A percentile compares a stretch with the other conserved stretches of the same genome.
Conservation (phyloP, 129 eudicot genomes). For the Centrapalus pauciflorus region DNA sequence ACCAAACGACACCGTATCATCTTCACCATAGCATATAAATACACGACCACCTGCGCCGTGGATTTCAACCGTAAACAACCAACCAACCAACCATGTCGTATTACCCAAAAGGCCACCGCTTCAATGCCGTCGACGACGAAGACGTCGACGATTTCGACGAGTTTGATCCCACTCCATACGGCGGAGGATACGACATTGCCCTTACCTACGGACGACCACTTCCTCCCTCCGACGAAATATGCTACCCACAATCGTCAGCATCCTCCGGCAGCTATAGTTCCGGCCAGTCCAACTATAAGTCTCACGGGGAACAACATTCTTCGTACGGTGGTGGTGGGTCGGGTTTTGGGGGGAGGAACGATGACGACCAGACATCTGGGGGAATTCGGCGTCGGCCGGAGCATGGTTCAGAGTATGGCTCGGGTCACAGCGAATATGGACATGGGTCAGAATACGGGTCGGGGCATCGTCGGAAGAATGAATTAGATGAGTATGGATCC, state of each 20-base stretch:
- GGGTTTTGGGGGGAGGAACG: slow-evolving; percentile 32
- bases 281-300: slow-evolving; percentile 54
- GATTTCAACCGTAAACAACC: neutral
- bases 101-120: slow-evolving; percentile 58
- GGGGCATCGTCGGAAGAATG: slow-evolving; percentile 25
- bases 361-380: slow-evolving; percentile 29
- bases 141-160: slow-evolving; percentile 68
- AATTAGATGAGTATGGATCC: slow-evolving; percentile 36
- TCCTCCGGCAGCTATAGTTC: slow-evolving; percentile 38
- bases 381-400: slow-evolving; percentile 36
- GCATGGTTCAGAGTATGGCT: slow-evolving; percentile 41
- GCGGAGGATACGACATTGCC: slow-evolving; percentile 69
- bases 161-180: slow-evolving; percentile 78
- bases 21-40: slow-evolving; percentile 5
- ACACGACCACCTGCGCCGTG: neutral
- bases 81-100: slow-evolving; percentile 51
- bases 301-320: slow-evolving; percentile 50
- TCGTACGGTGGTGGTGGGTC: slow-evolving; percentile 26
- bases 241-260: slow-evolving; percentile 49
- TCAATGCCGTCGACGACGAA: slow-evolving; percentile 33
- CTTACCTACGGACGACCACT: slow-evolving; percentile 71
- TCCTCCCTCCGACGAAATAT: slow-evolving; percentile 63
- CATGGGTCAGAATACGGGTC: slow-evolving; percentile 32
- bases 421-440: slow-evolving; percentile 26
- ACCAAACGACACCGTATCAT: neutral